Evolutionary conservation across 179 eudicot genomes (phyloP), one percentile per base, ranked within the genome.

Genomic region (Sideroxylon spinosum): DNA sequence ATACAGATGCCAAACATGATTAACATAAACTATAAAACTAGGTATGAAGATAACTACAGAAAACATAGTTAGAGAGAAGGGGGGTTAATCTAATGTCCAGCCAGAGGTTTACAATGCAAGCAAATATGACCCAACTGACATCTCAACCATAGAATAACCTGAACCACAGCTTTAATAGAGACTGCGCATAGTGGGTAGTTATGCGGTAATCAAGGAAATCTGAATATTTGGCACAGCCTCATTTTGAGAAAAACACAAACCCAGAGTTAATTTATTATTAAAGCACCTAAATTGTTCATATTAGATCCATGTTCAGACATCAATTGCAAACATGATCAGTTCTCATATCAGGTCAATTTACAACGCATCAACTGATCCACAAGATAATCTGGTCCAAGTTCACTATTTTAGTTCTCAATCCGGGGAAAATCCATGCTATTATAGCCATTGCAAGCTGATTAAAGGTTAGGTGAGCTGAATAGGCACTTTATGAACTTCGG

Each of bases 341-440:
- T 68, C 53, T 68, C 72, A 19, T 44, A 44, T 68, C 72, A 19
- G 25, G 72, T 44, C 53, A 44, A 20, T 9, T n/a, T 0, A 44
- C 52, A 68, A 68, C 9, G 20, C 48, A 37, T 67, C 52, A 67
- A 7, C 6, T 7, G 23, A 37, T 32, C 53, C 23, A 19, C 26
- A 65, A 65, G 9, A 67, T 19, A 68, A 68, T 68, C 26, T 19
- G 52, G n/a, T 37, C 53, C 53, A 68, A 68, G 25, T 49, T 68
- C 52, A 8, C 9, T n/a, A 37, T 37, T 37, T 37, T 37, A n/a
- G n/a, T n/a, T n/a, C n/a, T 32, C 37, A 32, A 3, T 3, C 37
- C 37, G 3, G 37, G 3, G 37, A 32, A 32, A 7, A 68, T 19
- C n/a, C 23, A 68, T 56, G 19, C 19, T 56, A 56, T 56, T 56